These are phyloP conservation scores for Sphagnum magellanicum DNA, from an alignment of 228 moss, liverwort and hornwort genomes.

Conservation along the genomic window DNA sequence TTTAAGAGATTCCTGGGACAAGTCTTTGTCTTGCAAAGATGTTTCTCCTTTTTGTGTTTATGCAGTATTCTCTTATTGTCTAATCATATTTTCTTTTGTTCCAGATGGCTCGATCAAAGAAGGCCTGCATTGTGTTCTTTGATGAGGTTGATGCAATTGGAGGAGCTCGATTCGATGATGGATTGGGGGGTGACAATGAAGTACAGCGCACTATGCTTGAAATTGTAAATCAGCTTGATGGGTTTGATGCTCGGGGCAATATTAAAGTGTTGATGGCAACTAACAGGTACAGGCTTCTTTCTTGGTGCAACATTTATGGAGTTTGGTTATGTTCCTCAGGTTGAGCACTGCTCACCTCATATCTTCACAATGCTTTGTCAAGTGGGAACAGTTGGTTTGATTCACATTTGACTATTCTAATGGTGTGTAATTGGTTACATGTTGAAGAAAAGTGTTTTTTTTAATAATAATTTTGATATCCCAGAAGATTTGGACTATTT, in stretches of 20 bases:
- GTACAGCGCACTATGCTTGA: conserved; percentile 98
- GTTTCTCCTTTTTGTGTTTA: no score
- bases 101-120: conserved; percentile 99
- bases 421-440: no score
- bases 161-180: conserved; percentile 97
- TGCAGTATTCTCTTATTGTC: no score
- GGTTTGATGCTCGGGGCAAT: conserved; percentile 94
- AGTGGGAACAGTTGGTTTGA: no score
- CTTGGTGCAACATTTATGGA: neutral
- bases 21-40: no score
- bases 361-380: no score
- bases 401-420: no score
- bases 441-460: no score
- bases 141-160: conserved; percentile 99
- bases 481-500: no score
- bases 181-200: conserved; percentile 94
- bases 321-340: neutral
- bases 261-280: conserved; percentile 98
- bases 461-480: no score
- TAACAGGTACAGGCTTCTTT: conserved; percentile 46
- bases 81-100: no score
- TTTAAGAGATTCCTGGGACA: no score
- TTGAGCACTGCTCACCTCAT: neutral
- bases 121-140: conserved; percentile 98
- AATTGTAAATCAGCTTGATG: conserved; percentile 96